Conservation (phyloP, 257 asterid genomes). For the Solanum chilense region DNA sequence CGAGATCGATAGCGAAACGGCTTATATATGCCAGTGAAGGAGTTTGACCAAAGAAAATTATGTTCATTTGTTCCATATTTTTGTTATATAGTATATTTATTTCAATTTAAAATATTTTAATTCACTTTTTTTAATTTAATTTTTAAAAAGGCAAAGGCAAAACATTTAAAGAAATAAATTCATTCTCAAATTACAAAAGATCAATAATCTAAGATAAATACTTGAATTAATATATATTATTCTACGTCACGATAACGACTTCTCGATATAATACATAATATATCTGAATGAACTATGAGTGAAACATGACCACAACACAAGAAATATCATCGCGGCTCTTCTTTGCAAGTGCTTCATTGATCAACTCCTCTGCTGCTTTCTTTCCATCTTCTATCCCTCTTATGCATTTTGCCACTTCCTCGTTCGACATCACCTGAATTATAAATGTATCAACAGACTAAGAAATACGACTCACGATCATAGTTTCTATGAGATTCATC, state of each 20-base stretch:
- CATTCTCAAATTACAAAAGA: too few species aligned
- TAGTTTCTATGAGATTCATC: background rate
- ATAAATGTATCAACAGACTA: background rate
- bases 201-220: too few species aligned
- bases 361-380: constrained; percentile 27
- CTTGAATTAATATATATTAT: too few species aligned
- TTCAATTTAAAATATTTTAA: too few species aligned
- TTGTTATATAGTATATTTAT: background rate
- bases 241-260: too few species aligned
- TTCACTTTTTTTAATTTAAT: too few species aligned
- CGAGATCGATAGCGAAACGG: background rate
- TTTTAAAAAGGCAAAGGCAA: background rate
- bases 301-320: constrained; percentile 26
- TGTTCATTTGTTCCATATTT: too few species aligned
- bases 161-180: background rate
- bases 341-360: constrained; percentile 20
- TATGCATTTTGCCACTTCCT: constrained; percentile 28
- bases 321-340: constrained; percentile 39
- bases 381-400: constrained; percentile 10
- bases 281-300: background rate
- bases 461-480: background rate
- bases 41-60: background rate
- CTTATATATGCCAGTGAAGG: background rate
- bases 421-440: constrained; percentile 28
- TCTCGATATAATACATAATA: background rate